These are phyloP conservation scores for Linum trigynum DNA, from an alignment of 345 rosid genomes.

Conservation along the genomic window DNA sequence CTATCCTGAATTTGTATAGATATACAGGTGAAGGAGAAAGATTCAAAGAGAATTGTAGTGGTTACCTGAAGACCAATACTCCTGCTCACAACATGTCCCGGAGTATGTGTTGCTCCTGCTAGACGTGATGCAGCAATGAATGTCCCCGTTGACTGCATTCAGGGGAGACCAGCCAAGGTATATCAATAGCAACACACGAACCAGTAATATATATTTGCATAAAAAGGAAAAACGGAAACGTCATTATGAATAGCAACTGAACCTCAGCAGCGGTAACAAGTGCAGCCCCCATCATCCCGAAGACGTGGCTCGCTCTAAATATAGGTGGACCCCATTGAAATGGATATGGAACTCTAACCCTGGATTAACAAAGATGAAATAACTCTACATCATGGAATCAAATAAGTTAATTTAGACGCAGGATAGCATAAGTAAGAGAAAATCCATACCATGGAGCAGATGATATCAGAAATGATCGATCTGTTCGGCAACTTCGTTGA, in stretches of 20 bases:
- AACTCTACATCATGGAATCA: slow-evolving; percentile 1
- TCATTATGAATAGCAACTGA: slow-evolving; percentile 4
- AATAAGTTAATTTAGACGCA: slow-evolving; percentile 5
- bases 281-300: slow-evolving; percentile 92
- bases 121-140: slow-evolving; percentile 80
- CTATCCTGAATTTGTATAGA: not conserved
- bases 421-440: slow-evolving; percentile 5
- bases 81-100: slow-evolving; percentile 74
- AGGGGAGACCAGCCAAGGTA: not conserved
- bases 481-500: slow-evolving; percentile 68
- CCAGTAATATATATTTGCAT: not conserved
- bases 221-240: not conserved
- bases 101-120: slow-evolving; percentile 95
- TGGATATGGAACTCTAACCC: slow-evolving; percentile 89
- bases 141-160: slow-evolving; percentile 69
- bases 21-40: not conserved
- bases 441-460: slow-evolving; percentile 72
- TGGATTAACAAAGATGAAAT: slow-evolving; percentile 20
- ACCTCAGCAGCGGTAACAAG: slow-evolving; percentile 95
- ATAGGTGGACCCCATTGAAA: slow-evolving; percentile 98
- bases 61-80: slow-evolving; percentile 87
- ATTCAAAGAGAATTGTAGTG: not conserved
- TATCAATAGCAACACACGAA: slow-evolving; percentile 1
- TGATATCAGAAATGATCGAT: slow-evolving; percentile 58
- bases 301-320: slow-evolving; percentile 88